These are phyloP conservation scores for Lathyrus sativus DNA, from an alignment of 306 rosid genomes.

Conservation along the genomic window DNA sequence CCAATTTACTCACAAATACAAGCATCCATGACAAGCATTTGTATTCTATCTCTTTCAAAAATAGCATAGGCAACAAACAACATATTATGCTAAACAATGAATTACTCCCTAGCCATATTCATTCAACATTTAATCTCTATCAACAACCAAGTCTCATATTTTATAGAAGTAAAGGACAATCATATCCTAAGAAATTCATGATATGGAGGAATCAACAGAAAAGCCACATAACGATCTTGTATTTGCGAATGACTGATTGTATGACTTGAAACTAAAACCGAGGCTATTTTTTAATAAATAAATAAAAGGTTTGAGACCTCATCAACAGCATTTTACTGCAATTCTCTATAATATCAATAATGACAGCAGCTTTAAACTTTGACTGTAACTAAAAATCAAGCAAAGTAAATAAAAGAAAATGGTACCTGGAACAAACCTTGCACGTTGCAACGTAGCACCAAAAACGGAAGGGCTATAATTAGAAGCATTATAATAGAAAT, in stretches of 20 bases:
- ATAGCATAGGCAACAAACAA: slow-evolving; percentile 15
- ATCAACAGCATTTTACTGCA: no score
- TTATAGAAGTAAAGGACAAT: not conserved
- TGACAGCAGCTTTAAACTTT: not conserved
- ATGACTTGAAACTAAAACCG: no score
- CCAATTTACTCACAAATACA: not conserved
- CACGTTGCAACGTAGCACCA: slow-evolving; percentile 86
- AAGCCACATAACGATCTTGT: no score
- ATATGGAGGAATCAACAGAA: no score
- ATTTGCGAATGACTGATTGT: no score
- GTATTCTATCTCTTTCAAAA: not conserved
- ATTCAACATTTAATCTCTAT: slow-evolving; percentile 2
- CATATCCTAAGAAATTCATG: no score
- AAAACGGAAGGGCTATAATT: slow-evolving; percentile 75
- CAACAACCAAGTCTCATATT: not conserved
- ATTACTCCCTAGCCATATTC: not conserved
- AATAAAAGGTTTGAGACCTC: no score
- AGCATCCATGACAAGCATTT: not conserved
- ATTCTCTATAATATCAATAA: no score
- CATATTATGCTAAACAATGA: not conserved
- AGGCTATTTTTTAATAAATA: no score
- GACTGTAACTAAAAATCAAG: not conserved
- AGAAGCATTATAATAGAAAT: slow-evolving; percentile 74
- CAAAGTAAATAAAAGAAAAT: slow-evolving; percentile 22
- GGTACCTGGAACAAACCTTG: slow-evolving; percentile 99